These are phyloP conservation scores for Leccinum pellstonianum DNA, from an alignment of 768 basidiomycete species.

Conservation along the genomic window DNA sequence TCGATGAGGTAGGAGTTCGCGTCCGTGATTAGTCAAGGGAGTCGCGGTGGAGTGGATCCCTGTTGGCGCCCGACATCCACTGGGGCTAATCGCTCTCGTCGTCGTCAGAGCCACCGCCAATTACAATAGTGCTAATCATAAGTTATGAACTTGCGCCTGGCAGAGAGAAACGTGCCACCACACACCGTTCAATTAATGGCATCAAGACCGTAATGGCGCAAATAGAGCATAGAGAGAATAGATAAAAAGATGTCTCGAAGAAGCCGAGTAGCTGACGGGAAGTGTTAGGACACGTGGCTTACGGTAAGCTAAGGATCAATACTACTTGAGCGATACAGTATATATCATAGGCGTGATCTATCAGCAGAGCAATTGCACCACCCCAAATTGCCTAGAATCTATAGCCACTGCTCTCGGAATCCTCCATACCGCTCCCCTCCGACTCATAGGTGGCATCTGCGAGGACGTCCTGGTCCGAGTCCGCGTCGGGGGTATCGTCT, in stretches of 20 bases:
- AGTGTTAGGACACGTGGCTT: too few relatives aligned
- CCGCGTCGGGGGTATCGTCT: too few relatives aligned
- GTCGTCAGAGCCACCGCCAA: constrained; percentile 49
- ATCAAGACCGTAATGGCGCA: constrained; percentile 85
- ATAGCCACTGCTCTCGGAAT: too few relatives aligned
- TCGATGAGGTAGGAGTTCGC: constrained; percentile 86
- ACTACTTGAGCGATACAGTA: too few relatives aligned
- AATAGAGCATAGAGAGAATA: constrained; percentile 58
- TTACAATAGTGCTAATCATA: constrained; percentile 58
- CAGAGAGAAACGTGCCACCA: constrained; percentile 2
- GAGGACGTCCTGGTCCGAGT: too few relatives aligned
- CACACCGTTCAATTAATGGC: constrained; percentile 89
- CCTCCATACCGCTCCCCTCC: too few relatives aligned
- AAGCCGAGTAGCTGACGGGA: constrained; percentile 66
- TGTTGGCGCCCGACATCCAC: constrained; percentile 23
- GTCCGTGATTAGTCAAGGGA: constrained; percentile 90
- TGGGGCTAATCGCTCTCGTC: constrained; percentile 51
- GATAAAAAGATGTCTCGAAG: constrained; percentile 76
- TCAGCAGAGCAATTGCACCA: too few relatives aligned
- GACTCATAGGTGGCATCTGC: too few relatives aligned
- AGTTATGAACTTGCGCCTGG: not conserved
- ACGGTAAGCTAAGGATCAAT: too few relatives aligned
- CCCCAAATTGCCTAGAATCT: too few relatives aligned
- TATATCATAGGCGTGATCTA: too few relatives aligned
- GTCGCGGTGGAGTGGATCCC: constrained; percentile 41